Conservation (phyloP, 768 basidiomycete genomes). For the Peribolospora baueri region DNA sequence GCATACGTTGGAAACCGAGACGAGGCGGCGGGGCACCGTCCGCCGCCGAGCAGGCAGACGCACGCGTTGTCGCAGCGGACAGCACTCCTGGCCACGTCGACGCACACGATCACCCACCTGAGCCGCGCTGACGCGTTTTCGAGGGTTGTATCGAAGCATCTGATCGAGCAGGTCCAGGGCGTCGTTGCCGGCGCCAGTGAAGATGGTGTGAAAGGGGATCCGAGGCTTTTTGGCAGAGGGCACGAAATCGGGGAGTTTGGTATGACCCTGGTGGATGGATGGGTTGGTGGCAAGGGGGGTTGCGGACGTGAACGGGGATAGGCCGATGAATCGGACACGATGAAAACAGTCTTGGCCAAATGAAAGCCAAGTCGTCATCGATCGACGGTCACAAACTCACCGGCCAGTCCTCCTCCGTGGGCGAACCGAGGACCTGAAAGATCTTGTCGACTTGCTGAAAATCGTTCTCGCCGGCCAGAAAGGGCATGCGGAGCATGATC, state of each 20-base stretch:
- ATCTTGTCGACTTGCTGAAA: conserved; percentile 90
- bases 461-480: conserved; percentile 81
- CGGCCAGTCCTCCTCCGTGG: conserved; percentile 93
- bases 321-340: not conserved
- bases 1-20: too few species aligned
- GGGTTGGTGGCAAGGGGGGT: not conserved
- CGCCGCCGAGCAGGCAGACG: too few species aligned
- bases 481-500: conserved; percentile 84
- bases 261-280: conserved; percentile 41
- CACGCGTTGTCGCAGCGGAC: too few species aligned
- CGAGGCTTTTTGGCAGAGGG: conserved; percentile 66
- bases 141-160: conserved; percentile 65
- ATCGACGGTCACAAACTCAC: conserved; percentile 24
- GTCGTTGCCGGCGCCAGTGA: conserved; percentile 71
- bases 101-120: conserved; percentile 46
- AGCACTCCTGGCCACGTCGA: too few species aligned
- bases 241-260: conserved; percentile 69
- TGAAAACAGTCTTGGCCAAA: not conserved
- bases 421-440: conserved; percentile 83
- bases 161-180: conserved; percentile 56
- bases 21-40: too few species aligned
- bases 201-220: conserved; percentile 55
- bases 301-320: not conserved
- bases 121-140: conserved; percentile 48
- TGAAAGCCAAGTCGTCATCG: not conserved